Evolutionary conservation across 768 basidiomycete species (phyloP).

Genomic region (Sarcodon aspratus): DNA sequence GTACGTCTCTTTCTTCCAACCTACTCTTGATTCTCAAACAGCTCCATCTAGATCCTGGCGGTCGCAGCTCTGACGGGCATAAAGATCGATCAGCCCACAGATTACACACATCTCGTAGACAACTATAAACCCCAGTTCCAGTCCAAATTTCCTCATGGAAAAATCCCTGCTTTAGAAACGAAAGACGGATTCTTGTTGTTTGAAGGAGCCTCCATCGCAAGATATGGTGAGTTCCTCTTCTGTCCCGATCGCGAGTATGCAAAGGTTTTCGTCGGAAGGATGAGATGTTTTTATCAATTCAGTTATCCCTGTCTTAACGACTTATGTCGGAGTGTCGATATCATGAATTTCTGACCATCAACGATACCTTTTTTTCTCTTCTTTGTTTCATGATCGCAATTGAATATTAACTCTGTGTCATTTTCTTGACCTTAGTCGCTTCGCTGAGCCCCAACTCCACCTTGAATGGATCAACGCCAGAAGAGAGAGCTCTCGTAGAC

Average conservation of each 20-base stretch:
- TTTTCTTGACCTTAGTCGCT: conserved; percentile 44
- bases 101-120: conserved; percentile 49
- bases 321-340: background rate
- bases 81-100: conserved; percentile 38
- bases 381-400: conserved; percentile 1
- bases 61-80: conserved; percentile 51
- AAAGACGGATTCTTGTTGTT: conserved; percentile 68
- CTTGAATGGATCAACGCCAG: conserved; percentile 53
- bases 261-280: conserved; percentile 8
- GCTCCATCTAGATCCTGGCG: conserved; percentile 30
- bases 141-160: conserved; percentile 69
- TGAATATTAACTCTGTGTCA: conserved; percentile 8
- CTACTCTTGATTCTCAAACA: no score
- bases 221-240: conserved; percentile 61
- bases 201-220: conserved; percentile 74
- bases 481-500: conserved; percentile 69
- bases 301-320: conserved; percentile 11
- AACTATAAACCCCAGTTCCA: conserved; percentile 65
- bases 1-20: conserved; percentile 12
- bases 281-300: conserved; percentile 10
- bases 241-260: conserved; percentile 4
- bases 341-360: background rate
- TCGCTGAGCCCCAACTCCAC: conserved; percentile 63
- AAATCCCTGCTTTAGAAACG: conserved; percentile 77
- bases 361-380: background rate